Evolutionary conservation across 371 early-diverging fungal species (phyloP), one percentile per base, ranked within the genome.

Genomic region (Encephalitozoon intestinalis): DNA sequence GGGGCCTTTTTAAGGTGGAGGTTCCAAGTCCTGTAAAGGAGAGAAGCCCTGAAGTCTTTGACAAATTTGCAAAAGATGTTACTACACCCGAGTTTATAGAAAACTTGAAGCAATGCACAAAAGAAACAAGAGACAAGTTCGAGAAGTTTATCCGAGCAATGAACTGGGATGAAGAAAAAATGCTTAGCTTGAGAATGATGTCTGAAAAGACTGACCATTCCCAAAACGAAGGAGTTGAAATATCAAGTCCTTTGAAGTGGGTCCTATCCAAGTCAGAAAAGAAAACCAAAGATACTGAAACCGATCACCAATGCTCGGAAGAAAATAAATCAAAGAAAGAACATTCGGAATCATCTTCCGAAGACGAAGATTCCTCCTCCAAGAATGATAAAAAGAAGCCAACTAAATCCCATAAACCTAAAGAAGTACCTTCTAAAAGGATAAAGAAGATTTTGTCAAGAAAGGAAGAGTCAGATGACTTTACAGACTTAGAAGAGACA

Each of bases 11-110:
- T 3, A 37, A 34, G n/a, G 23, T 21, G 23, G 39, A 72, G 2
- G 39, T 72, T 11, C 73, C 73, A 2, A 64, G 50, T 26, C 25
- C 41, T 11, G 46, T 63, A 18, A 50, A 53, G 37, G 50, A 49
- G 34, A 34, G 26, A 37, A 64, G 37, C 21, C 25, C 50, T 21
- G 64, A 40, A 11, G 21, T 49, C 6, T 26, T 63, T 12, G 46
- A 46, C 25, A 49, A 49, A n/a, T 63, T 72, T 58, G 58, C 58
- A 58, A 30, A 37, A 15, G 58, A 58, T 58, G 58, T 34, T 3
- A 58, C 15, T 9, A 58, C 58, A 1, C 30, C 30, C 4, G 58
- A 58, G 11, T 58, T 58, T 34, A 58, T 58, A 37, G 37, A 58
- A 21, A 58, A 15, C n/a, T 21, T 58, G 30, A 58, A 58, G 21